phyloP scores from a whole-genome alignment of 2,329 filamentous ascomycete species.

The Talaromyces piceae region DNA sequence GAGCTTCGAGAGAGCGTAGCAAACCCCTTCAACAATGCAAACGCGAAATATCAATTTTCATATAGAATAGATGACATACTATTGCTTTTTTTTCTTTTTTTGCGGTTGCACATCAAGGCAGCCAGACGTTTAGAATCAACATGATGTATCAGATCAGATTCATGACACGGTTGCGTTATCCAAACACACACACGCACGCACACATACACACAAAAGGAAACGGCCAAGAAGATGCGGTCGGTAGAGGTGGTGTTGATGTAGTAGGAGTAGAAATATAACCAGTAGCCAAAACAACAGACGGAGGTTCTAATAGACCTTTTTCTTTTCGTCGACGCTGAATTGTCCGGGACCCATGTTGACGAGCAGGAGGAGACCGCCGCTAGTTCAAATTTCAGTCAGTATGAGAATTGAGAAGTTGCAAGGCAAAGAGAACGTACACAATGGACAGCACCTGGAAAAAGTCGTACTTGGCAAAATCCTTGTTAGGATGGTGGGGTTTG shows the following conservation, averaged over 20 bases:
- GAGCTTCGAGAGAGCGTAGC: neutral
- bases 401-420: neutral
- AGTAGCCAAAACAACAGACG: too few relatives aligned
- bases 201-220: too few relatives aligned
- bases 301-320: constrained; percentile 86
- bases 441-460: constrained; percentile 99
- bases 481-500: constrained; percentile 95
- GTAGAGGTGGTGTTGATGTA: neutral
- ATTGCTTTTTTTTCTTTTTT: neutral
- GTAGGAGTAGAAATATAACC: neutral
- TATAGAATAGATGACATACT: neutral
- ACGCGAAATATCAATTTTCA: too few relatives aligned
- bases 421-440: constrained; percentile 53
- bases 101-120: neutral
- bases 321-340: constrained; percentile 99
- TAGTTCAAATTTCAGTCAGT: constrained; percentile 23
- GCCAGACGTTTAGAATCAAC: neutral
- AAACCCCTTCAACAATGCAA: neutral
- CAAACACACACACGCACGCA: neutral
- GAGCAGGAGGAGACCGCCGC: constrained; percentile 84
- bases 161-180: neutral
- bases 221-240: neutral
- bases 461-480: constrained; percentile 99
- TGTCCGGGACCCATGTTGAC: constrained; percentile 98
- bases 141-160: neutral